These are phyloP conservation scores for Tylopilus sp. DNA, from an alignment of 768 basidiomycete species.

Conservation along the genomic window DNA sequence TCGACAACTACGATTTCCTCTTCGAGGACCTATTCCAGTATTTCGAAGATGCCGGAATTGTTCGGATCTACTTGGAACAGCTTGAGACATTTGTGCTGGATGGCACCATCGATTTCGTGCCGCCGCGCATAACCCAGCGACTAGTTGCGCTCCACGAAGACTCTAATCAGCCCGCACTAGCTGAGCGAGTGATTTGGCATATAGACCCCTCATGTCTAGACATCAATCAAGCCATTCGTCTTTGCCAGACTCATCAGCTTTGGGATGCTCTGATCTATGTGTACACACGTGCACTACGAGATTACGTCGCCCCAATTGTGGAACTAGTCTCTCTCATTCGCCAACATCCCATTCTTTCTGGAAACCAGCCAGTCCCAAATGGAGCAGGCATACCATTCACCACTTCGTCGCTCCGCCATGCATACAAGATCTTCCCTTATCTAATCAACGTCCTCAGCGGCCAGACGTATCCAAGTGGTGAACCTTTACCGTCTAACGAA, in stretches of 20 bases:
- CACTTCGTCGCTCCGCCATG: slow-evolving; percentile 49
- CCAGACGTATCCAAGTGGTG: slow-evolving; percentile 81
- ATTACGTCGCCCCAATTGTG: slow-evolving; percentile 87
- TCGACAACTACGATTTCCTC: slow-evolving; percentile 80
- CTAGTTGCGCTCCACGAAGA: slow-evolving; percentile 77
- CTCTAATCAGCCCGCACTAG: slow-evolving; percentile 64
- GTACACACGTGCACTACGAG: slow-evolving; percentile 82
- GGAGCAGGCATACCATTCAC: slow-evolving; percentile 14
- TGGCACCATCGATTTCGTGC: slow-evolving; percentile 67
- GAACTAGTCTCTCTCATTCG: slow-evolving; percentile 78
- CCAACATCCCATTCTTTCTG: slow-evolving; percentile 22
- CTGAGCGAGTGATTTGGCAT: slow-evolving; percentile 93
- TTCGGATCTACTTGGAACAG: slow-evolving; percentile 76
- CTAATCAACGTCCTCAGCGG: slow-evolving; percentile 79
- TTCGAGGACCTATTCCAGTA: slow-evolving; percentile 93
- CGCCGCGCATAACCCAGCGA: slow-evolving; percentile 85
- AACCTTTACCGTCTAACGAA: slow-evolving; percentile 62
- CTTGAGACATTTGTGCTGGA: slow-evolving; percentile 81
- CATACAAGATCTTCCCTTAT: slow-evolving; percentile 92
- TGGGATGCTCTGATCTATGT: slow-evolving; percentile 96
- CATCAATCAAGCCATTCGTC: slow-evolving; percentile 84
- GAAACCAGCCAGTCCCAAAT: slow-evolving; percentile 3
- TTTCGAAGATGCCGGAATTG: slow-evolving; percentile 82
- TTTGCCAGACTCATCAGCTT: slow-evolving; percentile 80
- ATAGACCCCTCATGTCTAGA: slow-evolving; percentile 90